phyloP scores from a whole-genome alignment of 805 yeast species.

The Saccharomycopsis amapae region DNA sequence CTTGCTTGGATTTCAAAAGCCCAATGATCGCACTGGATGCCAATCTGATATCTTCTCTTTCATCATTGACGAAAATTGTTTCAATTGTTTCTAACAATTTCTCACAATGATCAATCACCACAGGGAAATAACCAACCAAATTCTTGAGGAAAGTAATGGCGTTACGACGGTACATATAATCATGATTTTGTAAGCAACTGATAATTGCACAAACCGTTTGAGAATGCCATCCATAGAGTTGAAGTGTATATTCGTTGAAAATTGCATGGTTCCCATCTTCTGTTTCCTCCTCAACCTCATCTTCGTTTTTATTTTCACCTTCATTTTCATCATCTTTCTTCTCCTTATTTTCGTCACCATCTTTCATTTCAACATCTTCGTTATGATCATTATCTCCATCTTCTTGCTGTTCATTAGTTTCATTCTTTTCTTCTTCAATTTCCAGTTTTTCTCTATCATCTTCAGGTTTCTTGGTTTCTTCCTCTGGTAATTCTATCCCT shows the following conservation, averaged over 20 bases:
- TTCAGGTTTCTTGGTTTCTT: background rate
- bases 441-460: slow-evolving; percentile 6
- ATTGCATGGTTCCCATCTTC: background rate
- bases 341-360: background rate
- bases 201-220: slow-evolving; percentile 38
- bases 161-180: slow-evolving; percentile 76
- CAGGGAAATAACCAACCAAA: slow-evolving; percentile 56
- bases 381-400: background rate
- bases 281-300: background rate
- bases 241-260: background rate
- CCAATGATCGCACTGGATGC: slow-evolving; percentile 70
- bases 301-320: slow-evolving; percentile 1
- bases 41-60: slow-evolving; percentile 72
- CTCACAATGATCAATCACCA: slow-evolving; percentile 59
- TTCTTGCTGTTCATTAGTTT: background rate
- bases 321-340: slow-evolving; percentile 24
- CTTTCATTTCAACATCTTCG: background rate
- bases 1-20: slow-evolving; percentile 49
- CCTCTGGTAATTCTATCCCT: background rate
- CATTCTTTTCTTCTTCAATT: slow-evolving; percentile 1
- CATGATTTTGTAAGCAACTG: slow-evolving; percentile 39
- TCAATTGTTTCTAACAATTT: slow-evolving; percentile 41
- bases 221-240: slow-evolving; percentile 48
- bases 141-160: slow-evolving; percentile 71
- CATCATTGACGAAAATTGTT: slow-evolving; percentile 43